phyloP scores from a whole-genome alignment of 78 protist genomes.

The Emiliania huxleyi region DNA sequence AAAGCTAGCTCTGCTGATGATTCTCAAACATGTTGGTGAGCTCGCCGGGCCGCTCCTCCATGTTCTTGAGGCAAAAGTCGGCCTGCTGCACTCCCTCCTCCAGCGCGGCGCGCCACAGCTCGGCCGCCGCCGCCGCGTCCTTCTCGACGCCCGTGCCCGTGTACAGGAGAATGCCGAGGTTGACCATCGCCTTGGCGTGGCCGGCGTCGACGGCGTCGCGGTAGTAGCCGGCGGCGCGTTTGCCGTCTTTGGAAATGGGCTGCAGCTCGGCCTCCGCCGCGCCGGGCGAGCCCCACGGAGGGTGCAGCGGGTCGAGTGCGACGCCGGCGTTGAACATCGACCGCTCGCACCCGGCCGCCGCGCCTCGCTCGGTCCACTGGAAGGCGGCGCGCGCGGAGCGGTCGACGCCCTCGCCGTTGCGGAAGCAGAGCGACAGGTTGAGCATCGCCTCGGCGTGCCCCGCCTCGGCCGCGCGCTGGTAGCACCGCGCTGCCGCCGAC shows the following conservation, averaged over 20 bases:
- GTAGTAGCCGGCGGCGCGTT: background rate
- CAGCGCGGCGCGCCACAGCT: background rate
- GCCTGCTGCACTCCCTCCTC: background rate
- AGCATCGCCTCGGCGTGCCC: background rate
- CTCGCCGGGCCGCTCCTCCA: background rate
- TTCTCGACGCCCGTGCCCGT: background rate
- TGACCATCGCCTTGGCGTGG: conserved; percentile 4
- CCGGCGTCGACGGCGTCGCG: background rate
- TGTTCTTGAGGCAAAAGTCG: background rate
- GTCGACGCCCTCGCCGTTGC: background rate
- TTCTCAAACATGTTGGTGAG: background rate
- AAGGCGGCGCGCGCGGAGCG: background rate
- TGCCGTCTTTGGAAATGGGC: background rate
- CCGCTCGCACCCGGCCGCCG: background rate
- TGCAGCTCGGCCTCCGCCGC: background rate
- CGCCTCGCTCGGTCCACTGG: background rate
- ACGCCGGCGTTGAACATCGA: background rate
- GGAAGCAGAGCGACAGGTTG: background rate
- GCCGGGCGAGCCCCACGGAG: background rate
- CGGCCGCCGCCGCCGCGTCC: background rate
- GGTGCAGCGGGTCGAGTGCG: conserved; percentile 16
- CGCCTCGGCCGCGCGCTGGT: background rate
- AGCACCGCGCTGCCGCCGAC: background rate
- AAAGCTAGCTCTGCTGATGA: too few relatives aligned
- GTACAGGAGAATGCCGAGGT: background rate